Base-by-base conservation (phyloP, 345 rosid species). In the Triadica sebifera region DNA sequence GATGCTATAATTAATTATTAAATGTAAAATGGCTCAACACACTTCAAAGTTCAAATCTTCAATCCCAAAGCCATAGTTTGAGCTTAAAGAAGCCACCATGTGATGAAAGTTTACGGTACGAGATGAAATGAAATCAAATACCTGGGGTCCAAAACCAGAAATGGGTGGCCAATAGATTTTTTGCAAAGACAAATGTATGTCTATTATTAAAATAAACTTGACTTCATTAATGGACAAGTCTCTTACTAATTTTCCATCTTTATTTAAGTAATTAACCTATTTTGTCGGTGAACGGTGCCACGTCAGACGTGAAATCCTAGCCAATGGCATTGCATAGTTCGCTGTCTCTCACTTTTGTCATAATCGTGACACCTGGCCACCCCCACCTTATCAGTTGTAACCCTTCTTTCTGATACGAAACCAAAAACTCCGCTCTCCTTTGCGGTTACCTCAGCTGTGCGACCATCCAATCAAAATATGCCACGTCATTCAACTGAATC, bases 271-370 rank as follows among this genome's bases (percentile, higher is more conserved):
- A 69, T 39, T 51, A 37, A 34, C 7, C 51, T 47, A 5, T 47
- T 29, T 71, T 29, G 75, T 71, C 75, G 75, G 79, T 77, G 71
- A 45, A 3, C 0, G 13, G 0, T 69, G 64, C 79, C 79, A 69
- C 63, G 56, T 69, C 79, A 75, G 53, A 61, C 65, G 25, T 76
- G 34, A 43, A 7, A 67, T 52, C 8, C 70, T 53, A 53, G 19
- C 79, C 74, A 76, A 69, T 51, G 12, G 71, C 25, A n/a, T 55
- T 55, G 53, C 22, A 5, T 16, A 47, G 12, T 25, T 55, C 51
- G 65, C 71, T 76, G 70, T 76, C 79, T 39, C 43, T 52, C 75
- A 71, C 65, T 55, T 62, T 63, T 29, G 39, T 52, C 52, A 4
- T 39, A 52, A 0, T 4, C 15, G 53, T 38, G 68, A 37, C 75